A percentile compares a stretch with the other conserved stretches of the same genome.
Conservation (phyloP, 345 rosid genomes). For the Lumnitzera racemosa region DNA sequence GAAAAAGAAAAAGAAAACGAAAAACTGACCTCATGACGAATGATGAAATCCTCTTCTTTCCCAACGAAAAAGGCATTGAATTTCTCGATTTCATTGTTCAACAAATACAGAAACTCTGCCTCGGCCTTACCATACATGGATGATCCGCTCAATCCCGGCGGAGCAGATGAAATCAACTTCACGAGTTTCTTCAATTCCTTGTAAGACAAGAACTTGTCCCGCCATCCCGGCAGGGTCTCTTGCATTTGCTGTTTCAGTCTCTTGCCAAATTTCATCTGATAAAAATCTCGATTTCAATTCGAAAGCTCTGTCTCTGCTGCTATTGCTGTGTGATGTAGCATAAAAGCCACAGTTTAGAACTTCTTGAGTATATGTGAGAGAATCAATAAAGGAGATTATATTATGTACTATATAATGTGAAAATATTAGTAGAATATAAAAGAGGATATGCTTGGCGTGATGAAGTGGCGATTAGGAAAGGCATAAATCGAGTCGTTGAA, state of each 20-base stretch:
- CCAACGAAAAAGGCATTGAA: slow-evolving; percentile 77
- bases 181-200: slow-evolving; percentile 79
- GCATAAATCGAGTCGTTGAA: slow-evolving; percentile 25
- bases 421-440: slow-evolving; percentile 31
- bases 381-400: not conserved
- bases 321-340: not conserved
- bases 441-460: slow-evolving; percentile 69
- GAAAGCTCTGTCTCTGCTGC: not conserved
- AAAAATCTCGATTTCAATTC: not conserved
- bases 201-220: slow-evolving; percentile 63
- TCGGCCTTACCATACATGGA: slow-evolving; percentile 22
- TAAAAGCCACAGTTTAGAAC: not conserved
- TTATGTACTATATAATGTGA: slow-evolving; percentile 8
- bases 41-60: slow-evolving; percentile 89
- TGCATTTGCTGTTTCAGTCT: slow-evolving; percentile 66
- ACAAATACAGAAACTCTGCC: slow-evolving; percentile 47
- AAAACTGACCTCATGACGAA: slow-evolving; percentile 51
- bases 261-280: slow-evolving; percentile 80
- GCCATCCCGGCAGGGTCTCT: slow-evolving; percentile 77
- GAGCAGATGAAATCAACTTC: slow-evolving; percentile 31
- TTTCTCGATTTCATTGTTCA: slow-evolving; percentile 79
- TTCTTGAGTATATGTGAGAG: too few species aligned
- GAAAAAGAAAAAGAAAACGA: too few species aligned
- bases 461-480: slow-evolving; percentile 34
- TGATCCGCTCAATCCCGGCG: slow-evolving; percentile 6